These are phyloP conservation scores for Pyricularia grisea DNA, from an alignment of 2,329 filamentous ascomycete genomes.

Conservation along the genomic window DNA sequence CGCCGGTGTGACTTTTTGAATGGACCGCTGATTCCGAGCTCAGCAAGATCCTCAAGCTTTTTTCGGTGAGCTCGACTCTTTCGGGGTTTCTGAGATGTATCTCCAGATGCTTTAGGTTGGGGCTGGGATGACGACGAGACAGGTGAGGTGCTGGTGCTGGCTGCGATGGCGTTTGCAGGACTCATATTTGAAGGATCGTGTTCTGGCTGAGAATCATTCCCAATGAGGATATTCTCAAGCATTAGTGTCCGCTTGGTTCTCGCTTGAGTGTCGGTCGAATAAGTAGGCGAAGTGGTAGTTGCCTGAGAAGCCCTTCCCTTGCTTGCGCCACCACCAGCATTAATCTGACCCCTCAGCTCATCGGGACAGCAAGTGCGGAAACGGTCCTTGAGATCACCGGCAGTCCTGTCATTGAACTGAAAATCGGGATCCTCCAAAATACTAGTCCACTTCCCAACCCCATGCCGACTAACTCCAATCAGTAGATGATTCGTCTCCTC, in stretches of 20 bases:
- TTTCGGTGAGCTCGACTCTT: conserved; percentile 32
- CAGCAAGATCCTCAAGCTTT: conserved; percentile 31
- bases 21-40: conserved; percentile 50
- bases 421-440: conserved; percentile 54
- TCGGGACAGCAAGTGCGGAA: conserved; percentile 57
- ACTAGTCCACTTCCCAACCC: conserved; percentile 56
- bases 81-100: conserved; percentile 16
- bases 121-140: conserved; percentile 4
- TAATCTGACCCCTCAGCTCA: conserved; percentile 38
- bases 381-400: conserved; percentile 55
- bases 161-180: neutral
- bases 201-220: conserved; percentile 25
- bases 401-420: conserved; percentile 49
- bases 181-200: conserved; percentile 11
- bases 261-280: conserved; percentile 17
- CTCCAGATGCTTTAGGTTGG: conserved; percentile 8
- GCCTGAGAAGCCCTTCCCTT: conserved; percentile 6
- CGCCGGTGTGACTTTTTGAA: conserved; percentile 54
- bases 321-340: conserved; percentile 13
- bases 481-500: conserved; percentile 55
- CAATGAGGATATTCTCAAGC: conserved; percentile 47
- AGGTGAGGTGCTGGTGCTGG: neutral
- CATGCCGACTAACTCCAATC: conserved; percentile 51
- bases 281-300: conserved; percentile 6
- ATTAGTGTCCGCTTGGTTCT: conserved; percentile 39